Evolutionary conservation across 2,329 filamentous ascomycete genomes (phyloP).

Genomic region (Pyricularia sp.): DNA sequence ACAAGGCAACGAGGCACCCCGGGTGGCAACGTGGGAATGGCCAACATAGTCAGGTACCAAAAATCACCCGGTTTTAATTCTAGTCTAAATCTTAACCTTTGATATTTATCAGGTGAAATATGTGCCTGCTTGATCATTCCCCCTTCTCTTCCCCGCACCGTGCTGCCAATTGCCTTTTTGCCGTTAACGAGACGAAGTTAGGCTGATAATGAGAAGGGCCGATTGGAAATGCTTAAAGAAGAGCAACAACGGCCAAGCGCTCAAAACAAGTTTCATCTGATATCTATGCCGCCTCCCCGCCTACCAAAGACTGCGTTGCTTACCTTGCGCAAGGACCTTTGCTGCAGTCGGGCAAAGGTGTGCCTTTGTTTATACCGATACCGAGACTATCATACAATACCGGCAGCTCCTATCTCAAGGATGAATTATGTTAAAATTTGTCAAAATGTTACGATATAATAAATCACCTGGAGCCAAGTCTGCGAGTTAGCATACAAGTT

Average conservation of each 20-base stretch:
- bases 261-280: background rate
- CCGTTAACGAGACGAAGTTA: too few species aligned
- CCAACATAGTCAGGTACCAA: background rate
- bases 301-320: background rate
- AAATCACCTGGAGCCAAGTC: background rate
- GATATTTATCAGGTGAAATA: background rate
- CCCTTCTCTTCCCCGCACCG: background rate
- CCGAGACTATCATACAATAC: background rate
- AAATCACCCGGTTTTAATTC: background rate
- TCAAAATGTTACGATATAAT: background rate
- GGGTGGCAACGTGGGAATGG: background rate
- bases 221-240: background rate
- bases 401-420: too few species aligned
- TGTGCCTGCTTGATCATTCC: background rate
- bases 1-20: background rate
- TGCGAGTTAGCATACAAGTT: background rate
- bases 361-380: background rate
- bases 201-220: too few species aligned
- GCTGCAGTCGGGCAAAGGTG: background rate
- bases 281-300: background rate
- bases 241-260: background rate
- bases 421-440: too few species aligned
- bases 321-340: too few species aligned
- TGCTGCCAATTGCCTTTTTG: background rate
- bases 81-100: background rate